Evolutionary conservation across 805 yeast genomes (phyloP).

Genomic region (Kuraishia cidri): DNA sequence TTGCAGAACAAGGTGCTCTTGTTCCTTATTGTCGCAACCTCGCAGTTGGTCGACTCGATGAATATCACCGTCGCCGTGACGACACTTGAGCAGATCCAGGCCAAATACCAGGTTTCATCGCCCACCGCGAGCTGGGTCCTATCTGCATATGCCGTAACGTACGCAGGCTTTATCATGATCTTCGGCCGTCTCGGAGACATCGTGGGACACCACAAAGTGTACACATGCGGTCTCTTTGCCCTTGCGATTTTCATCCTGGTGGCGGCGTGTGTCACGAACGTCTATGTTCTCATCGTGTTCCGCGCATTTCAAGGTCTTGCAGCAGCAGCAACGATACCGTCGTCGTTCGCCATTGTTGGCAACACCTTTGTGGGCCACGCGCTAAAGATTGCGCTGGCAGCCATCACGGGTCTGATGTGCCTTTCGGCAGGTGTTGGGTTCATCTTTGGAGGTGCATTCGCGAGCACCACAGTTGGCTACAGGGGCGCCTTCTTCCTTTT

Average conservation of each 20-base stretch:
- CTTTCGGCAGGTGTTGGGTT: conserved; percentile 27
- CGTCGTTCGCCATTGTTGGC: conserved; percentile 22
- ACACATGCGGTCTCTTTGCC: conserved; percentile 12
- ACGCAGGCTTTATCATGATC: conserved; percentile 26
- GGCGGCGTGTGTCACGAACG: conserved; percentile 23
- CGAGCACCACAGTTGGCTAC: conserved; percentile 25
- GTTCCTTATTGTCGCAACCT: neutral
- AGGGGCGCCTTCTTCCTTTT: conserved; percentile 27
- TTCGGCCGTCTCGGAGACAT: conserved; percentile 26
- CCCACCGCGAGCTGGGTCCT: conserved; percentile 18
- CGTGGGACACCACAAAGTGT: conserved; percentile 20
- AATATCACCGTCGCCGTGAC: conserved; percentile 8
- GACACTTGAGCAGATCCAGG: conserved; percentile 2
- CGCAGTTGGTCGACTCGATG: conserved; percentile 1
- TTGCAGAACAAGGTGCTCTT: conserved; percentile 1
- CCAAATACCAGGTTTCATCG: neutral
- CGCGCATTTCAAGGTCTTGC: conserved; percentile 28
- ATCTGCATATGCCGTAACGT: conserved; percentile 24
- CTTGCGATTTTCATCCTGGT: conserved; percentile 18
- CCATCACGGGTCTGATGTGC: conserved; percentile 16
- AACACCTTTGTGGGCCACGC: conserved; percentile 17
- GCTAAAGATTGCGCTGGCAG: conserved; percentile 16
- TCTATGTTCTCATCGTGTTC: conserved; percentile 22
- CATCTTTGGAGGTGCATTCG: conserved; percentile 35
- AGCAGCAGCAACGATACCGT: conserved; percentile 25